Evolutionary conservation across 2,329 filamentous ascomycete genomes (phyloP), one percentile per base, ranked within the genome.

Genomic region (Scopulariopsis brevicaulis): DNA sequence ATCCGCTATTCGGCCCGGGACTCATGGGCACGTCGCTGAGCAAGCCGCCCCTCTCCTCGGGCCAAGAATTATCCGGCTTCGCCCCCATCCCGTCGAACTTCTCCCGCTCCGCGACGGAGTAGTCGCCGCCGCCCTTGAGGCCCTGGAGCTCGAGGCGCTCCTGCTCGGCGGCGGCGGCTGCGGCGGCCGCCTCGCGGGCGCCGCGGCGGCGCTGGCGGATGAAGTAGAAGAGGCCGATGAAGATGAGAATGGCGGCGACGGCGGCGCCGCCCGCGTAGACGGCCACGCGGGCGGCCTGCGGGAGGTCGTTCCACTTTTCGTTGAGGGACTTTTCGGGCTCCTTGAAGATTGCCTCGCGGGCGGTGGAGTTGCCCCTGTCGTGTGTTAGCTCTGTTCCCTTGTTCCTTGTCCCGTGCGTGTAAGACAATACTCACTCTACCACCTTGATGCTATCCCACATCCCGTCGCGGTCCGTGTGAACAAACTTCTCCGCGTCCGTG

Each of bases 381-480:
- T 3, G 25, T n/a, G 18, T 46, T 46, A 46, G 40, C 18, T 43
- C 12, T 6, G 4, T 43, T 14, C 11, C 18, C 18, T 4, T 43
- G 37, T n/a, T n/a, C n/a, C n/a, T n/a, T n/a, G n/a, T n/a, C n/a
- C n/a, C n/a, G n/a, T n/a, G n/a, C n/a, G n/a, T n/a, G n/a, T n/a
- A 15, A 18, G 15, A 5, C 25, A 55, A 74, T n/a, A n/a, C 79
- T 74, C 73, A 83, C 79, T 68, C 67, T 58, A 73, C 69, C 35
- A 79, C 68, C 63, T 85, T 75, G 68, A 89, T 87, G 72, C 84
- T 87, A 64, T 85, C 64, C 74, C 76, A 87, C 57, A 71, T 74
- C 56, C 87, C 87, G 1, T 77, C 74, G 46, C 73, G 73, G 65
- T 88, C 86, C 28, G 76, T 75, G 64, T 82, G 91, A 53, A 77